Evolutionary conservation across 768 basidiomycete species (phyloP).

Genomic region (Lanmaoa rubissima): DNA sequence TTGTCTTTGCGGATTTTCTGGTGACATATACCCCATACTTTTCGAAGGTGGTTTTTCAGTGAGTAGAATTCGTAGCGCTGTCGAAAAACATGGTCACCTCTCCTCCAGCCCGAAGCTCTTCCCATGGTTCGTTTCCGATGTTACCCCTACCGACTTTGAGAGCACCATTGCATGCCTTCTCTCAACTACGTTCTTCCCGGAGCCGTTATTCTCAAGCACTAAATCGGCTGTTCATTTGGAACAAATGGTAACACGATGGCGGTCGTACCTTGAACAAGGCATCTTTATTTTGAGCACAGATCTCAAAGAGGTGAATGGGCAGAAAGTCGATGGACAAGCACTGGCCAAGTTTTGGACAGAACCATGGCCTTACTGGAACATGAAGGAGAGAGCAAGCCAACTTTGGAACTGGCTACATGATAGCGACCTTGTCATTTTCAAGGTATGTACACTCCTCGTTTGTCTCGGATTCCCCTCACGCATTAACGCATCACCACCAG

Average conservation of each 20-base stretch:
- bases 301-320: conserved; percentile 25
- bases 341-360: conserved; percentile 67
- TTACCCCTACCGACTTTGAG: conserved; percentile 82
- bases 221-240: conserved; percentile 44
- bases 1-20: conserved; percentile 91
- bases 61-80: conserved; percentile 23
- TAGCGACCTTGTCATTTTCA: conserved; percentile 79
- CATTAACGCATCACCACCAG: conserved; percentile 45
- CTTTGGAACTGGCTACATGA: conserved; percentile 50
- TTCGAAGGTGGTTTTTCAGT: conserved; percentile 88
- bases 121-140: conserved; percentile 98
- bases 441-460: conserved; percentile 42
- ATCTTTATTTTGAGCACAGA: conserved; percentile 61
- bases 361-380: conserved; percentile 74
- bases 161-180: conserved; percentile 56
- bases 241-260: conserved; percentile 70
- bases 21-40: conserved; percentile 86
- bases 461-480: not conserved
- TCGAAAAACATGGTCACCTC: conserved; percentile 10
- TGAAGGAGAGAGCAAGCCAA: conserved; percentile 50
- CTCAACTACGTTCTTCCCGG: conserved; percentile 55
- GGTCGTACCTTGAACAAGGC: conserved; percentile 63
- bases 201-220: conserved; percentile 22
- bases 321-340: conserved; percentile 25
- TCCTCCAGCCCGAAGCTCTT: conserved; percentile 79